These are phyloP conservation scores for Ophiostoma quercus DNA, from an alignment of 2,329 filamentous ascomycete genomes.

Conservation along the genomic window DNA sequence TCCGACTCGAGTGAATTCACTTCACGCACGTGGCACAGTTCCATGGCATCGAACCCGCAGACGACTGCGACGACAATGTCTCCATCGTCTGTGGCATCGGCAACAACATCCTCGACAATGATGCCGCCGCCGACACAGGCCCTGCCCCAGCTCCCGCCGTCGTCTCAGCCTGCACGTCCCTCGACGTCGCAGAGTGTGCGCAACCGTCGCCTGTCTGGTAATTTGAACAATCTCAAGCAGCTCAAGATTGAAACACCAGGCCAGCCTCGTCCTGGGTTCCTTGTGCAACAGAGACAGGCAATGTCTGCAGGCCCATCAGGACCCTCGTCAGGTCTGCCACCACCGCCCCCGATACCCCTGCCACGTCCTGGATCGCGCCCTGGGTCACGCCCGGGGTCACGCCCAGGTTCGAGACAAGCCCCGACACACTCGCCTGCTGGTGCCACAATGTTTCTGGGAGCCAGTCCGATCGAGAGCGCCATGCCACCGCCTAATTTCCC, in stretches of 20 bases:
- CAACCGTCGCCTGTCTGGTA: slow-evolving; percentile 69
- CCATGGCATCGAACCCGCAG: slow-evolving; percentile 61
- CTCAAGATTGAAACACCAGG: slow-evolving; percentile 76
- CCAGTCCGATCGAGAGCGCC: slow-evolving; percentile 29
- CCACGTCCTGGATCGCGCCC: slow-evolving; percentile 29
- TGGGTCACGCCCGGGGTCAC: slow-evolving; percentile 22
- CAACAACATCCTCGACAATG: slow-evolving; percentile 29
- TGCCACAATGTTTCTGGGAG: slow-evolving; percentile 23
- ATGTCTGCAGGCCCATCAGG: slow-evolving; percentile 33
- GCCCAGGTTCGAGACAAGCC: slow-evolving; percentile 33
- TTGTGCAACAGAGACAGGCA: slow-evolving; percentile 42
- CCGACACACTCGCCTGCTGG: slow-evolving; percentile 34
- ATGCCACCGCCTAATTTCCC: slow-evolving; percentile 31
- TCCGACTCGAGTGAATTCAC: slow-evolving; percentile 77
- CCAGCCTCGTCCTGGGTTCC: slow-evolving; percentile 29
- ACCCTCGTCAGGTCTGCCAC: background rate
- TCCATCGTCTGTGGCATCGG: slow-evolving; percentile 59
- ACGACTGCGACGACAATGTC: slow-evolving; percentile 64
- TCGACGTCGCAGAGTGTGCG: slow-evolving; percentile 55
- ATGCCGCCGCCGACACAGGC: slow-evolving; percentile 48
- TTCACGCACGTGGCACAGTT: slow-evolving; percentile 75
- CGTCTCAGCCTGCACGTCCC: slow-evolving; percentile 42
- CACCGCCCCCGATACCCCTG: slow-evolving; percentile 10
- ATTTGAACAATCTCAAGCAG: slow-evolving; percentile 60
- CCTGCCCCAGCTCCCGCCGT: slow-evolving; percentile 37